These are phyloP conservation scores for Phalaenopsis equestris DNA, from an alignment of 106 monocot species.

Conservation along the genomic window DNA sequence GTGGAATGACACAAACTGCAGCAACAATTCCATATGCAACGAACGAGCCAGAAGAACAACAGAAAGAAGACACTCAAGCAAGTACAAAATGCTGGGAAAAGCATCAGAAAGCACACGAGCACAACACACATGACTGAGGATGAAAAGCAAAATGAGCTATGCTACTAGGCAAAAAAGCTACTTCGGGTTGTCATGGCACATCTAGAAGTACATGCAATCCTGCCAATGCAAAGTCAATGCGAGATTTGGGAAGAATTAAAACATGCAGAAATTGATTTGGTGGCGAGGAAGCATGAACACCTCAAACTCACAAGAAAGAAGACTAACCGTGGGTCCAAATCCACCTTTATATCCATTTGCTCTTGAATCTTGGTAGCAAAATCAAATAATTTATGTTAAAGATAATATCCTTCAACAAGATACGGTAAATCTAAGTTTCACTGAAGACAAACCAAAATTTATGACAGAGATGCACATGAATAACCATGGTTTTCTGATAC, in stretches of 20 bases:
- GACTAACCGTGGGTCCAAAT: not conserved
- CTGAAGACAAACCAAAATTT: not conserved
- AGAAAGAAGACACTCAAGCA: no score
- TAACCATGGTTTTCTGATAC: not conserved
- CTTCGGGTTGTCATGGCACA: no score
- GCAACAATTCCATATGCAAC: no score
- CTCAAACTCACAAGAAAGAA: not conserved
- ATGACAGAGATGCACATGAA: not conserved
- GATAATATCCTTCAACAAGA: no score
- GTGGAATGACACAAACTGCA: no score
- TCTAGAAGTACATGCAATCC: not conserved
- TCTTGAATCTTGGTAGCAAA: not conserved
- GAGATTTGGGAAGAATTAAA: not conserved
- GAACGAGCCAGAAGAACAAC: no score
- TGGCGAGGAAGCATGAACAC: not conserved
- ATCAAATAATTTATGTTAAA: not conserved
- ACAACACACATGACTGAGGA: no score
- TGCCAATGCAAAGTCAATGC: not conserved
- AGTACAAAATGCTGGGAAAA: no score
- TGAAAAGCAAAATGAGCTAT: no score
- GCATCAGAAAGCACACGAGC: no score
- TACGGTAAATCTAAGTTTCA: no score
- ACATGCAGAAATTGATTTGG: not conserved
- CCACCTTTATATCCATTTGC: not conserved
- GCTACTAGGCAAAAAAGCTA: no score